phyloP scores from a whole-genome alignment of 176 grass and related monocot genomes.

The Avena insularis region DNA sequence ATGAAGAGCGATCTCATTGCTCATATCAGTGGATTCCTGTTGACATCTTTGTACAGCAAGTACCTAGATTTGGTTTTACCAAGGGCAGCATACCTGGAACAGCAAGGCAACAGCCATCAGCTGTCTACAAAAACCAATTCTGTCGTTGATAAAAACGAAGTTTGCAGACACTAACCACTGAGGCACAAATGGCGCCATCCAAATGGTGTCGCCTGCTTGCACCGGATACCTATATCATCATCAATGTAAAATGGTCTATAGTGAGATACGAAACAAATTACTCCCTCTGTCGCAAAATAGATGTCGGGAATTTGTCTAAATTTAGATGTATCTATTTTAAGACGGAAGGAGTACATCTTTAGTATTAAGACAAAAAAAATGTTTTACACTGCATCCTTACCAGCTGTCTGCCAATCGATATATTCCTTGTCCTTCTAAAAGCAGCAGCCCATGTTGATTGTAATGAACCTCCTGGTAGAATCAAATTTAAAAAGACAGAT shows the following conservation, averaged over 20 bases:
- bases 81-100: slow-evolving; percentile 85
- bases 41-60: slow-evolving; percentile 97
- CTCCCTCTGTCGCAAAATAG: no score
- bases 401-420: slow-evolving; percentile 91
- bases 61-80: slow-evolving; percentile 88
- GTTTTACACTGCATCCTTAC: slow-evolving; percentile 53
- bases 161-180: slow-evolving; percentile 65
- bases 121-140: slow-evolving; percentile 30
- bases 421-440: slow-evolving; percentile 96
- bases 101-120: slow-evolving; percentile 38
- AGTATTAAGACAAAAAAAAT: slow-evolving; percentile 32
- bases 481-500: slow-evolving; percentile 24
- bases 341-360: not conserved
- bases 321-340: no score
- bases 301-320: no score
- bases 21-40: slow-evolving; percentile 80
- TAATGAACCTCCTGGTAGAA: slow-evolving; percentile 92
- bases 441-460: slow-evolving; percentile 93
- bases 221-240: slow-evolving; percentile 78
- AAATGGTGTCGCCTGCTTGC: slow-evolving; percentile 93
- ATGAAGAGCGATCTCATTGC: slow-evolving; percentile 22
- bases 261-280: not conserved
- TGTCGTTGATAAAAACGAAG: slow-evolving; percentile 29
- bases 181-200: slow-evolving; percentile 98
- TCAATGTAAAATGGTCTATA: slow-evolving; percentile 34